Conservation (phyloP, 768 basidiomycete genomes). For the Leccinum rimulosum region DNA sequence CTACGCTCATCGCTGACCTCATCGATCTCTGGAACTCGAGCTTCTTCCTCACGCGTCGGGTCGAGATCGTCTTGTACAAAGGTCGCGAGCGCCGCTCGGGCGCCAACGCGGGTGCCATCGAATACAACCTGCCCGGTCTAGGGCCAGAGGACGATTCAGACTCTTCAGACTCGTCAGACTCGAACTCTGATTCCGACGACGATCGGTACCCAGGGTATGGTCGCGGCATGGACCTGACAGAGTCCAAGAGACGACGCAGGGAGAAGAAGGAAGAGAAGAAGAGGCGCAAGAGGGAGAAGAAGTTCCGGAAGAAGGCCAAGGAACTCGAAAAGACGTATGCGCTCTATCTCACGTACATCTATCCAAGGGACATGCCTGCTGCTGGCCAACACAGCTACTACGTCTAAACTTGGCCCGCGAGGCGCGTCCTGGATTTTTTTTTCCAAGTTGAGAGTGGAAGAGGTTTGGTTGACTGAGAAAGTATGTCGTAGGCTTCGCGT, state of each 20-base stretch:
- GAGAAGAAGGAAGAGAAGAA: slow-evolving; percentile 61
- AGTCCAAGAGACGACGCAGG: slow-evolving; percentile 50
- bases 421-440: background rate
- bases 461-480: background rate
- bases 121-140: slow-evolving; percentile 51
- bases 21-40: slow-evolving; percentile 77
- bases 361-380: slow-evolving; percentile 32
- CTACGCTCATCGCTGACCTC: slow-evolving; percentile 63
- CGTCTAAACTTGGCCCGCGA: slow-evolving; percentile 7
- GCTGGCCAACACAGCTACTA: slow-evolving; percentile 29
- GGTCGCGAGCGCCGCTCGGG: slow-evolving; percentile 80
- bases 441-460: background rate
- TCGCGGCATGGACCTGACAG: slow-evolving; percentile 43
- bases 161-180: slow-evolving; percentile 39
- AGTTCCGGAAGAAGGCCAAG: slow-evolving; percentile 53
- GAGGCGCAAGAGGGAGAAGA: slow-evolving; percentile 63
- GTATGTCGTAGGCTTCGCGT: background rate
- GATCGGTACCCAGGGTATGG: slow-evolving; percentile 47
- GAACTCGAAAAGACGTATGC: slow-evolving; percentile 62
- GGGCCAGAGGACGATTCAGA: slow-evolving; percentile 41
- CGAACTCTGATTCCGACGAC: slow-evolving; percentile 41
- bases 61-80: slow-evolving; percentile 80
- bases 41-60: slow-evolving; percentile 71
- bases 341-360: slow-evolving; percentile 57
- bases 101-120: slow-evolving; percentile 48